A percentile compares a stretch with the other conserved stretches of the same genome.
These are phyloP conservation scores for Coniochaeta hoffmannii DNA, from an alignment of 2,329 filamentous ascomycete species.

Conservation along the genomic window DNA sequence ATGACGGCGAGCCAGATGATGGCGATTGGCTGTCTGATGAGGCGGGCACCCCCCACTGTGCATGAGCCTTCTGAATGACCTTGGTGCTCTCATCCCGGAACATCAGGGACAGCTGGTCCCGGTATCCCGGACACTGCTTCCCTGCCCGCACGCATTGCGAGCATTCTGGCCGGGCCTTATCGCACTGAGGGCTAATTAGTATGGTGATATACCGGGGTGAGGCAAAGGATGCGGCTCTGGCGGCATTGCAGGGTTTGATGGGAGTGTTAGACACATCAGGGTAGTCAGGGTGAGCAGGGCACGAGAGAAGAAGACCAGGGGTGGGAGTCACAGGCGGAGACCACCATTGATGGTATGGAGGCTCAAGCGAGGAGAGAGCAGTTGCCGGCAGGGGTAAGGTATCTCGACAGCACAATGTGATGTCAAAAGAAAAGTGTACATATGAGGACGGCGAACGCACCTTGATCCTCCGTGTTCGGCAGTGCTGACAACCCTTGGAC, in stretches of 20 bases:
- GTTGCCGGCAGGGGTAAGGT: too few species aligned
- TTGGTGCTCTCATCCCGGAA: slow-evolving; percentile 60
- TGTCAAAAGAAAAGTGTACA: too few species aligned
- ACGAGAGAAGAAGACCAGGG: too few species aligned
- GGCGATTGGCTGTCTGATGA: slow-evolving; percentile 12
- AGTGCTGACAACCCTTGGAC: slow-evolving; percentile 46
- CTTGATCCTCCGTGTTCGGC: slow-evolving; percentile 47
- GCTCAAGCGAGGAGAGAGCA: too few species aligned
- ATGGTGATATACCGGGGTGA: not conserved
- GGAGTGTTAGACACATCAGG: too few species aligned
- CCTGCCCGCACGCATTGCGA: slow-evolving; percentile 54
- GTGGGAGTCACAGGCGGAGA: too few species aligned
- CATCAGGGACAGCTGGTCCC: slow-evolving; percentile 57
- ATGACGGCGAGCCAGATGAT: slow-evolving; percentile 13
- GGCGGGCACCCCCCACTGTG: slow-evolving; percentile 34
- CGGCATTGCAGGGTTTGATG: not conserved
- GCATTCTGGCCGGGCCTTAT: slow-evolving; percentile 52
- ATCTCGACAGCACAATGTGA: too few species aligned
- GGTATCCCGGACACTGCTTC: slow-evolving; percentile 56
- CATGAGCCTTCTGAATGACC: slow-evolving; percentile 51
- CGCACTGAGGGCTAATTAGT: slow-evolving; percentile 36
- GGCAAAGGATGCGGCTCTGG: not conserved
- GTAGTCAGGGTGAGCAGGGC: too few species aligned
- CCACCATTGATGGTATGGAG: too few species aligned
- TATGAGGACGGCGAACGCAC: slow-evolving; percentile 24